These are phyloP conservation scores for Cytospora mali DNA, from an alignment of 2,329 filamentous ascomycete species.

Conservation along the genomic window DNA sequence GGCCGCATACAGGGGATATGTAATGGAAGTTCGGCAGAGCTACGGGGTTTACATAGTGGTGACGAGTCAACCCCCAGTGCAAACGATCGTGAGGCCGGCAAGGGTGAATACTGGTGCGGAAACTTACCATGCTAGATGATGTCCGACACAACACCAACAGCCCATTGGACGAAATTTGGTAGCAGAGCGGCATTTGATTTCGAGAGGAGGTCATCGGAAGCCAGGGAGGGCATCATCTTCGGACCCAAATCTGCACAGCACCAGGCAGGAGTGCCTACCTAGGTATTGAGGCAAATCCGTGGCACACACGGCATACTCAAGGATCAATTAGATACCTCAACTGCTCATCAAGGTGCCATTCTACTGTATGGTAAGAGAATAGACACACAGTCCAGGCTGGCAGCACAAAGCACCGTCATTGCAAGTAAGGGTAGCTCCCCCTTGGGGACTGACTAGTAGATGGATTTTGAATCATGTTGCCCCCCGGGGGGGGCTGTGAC, in stretches of 20 bases:
- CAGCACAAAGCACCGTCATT: too few relatives aligned
- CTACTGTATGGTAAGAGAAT: too few relatives aligned
- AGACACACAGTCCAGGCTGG: too few relatives aligned
- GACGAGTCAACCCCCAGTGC: slow-evolving; percentile 24
- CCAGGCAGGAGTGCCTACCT: not conserved
- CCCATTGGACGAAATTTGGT: not conserved
- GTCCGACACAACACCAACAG: slow-evolving; percentile 1
- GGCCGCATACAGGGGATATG: slow-evolving; percentile 36
- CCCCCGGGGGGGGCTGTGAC: too few relatives aligned
- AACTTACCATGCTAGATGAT: slow-evolving; percentile 1
- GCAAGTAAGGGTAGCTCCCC: too few relatives aligned
- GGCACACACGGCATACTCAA: too few relatives aligned
- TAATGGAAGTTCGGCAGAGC: slow-evolving; percentile 28
- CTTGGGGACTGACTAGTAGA: not conserved
- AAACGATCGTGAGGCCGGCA: slow-evolving; percentile 16
- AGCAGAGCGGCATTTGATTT: not conserved
- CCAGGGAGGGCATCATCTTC: too few relatives aligned
- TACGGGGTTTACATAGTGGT: slow-evolving; percentile 1
- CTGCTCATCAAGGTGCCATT: too few relatives aligned
- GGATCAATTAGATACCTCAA: too few relatives aligned
- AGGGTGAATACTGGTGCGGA: slow-evolving; percentile 19
- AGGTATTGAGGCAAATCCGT: not conserved
- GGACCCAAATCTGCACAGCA: too few relatives aligned
- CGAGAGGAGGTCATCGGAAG: too few relatives aligned
- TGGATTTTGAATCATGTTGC: not conserved